Percentiles rank a stretch among this genome's conserved stretches.
Conservation (phyloP, 2,329 filamentous ascomycete genomes). For the Incumbomyces lentus region DNA sequence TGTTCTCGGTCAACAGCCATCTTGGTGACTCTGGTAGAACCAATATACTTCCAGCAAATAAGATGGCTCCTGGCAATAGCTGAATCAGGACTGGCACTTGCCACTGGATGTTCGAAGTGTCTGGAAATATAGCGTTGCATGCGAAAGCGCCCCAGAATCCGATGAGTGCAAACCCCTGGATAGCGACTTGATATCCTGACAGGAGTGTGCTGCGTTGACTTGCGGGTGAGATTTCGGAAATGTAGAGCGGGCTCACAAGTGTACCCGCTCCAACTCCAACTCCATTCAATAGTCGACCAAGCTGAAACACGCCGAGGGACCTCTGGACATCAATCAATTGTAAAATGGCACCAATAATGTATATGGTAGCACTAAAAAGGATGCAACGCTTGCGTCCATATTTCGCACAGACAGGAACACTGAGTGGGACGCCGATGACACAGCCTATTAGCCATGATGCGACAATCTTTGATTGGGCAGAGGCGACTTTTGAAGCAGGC, state of each 20-base stretch:
- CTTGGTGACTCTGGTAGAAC: slow-evolving; percentile 45
- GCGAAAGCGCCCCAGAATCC: slow-evolving; percentile 15
- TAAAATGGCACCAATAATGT: slow-evolving; percentile 8
- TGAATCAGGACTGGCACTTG: slow-evolving; percentile 43
- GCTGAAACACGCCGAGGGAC: slow-evolving; percentile 6
- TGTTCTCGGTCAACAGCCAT: slow-evolving; percentile 44
- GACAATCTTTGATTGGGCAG: slow-evolving; percentile 10
- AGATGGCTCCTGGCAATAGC: slow-evolving; percentile 41
- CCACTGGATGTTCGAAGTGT: slow-evolving; percentile 33
- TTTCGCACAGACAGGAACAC: slow-evolving; percentile 9
- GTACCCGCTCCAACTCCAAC: slow-evolving; percentile 13
- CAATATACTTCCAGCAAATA: slow-evolving; percentile 36
- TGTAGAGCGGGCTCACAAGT: slow-evolving; percentile 12
- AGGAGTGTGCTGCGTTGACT: slow-evolving; percentile 8
- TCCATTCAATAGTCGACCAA: slow-evolving; percentile 12
- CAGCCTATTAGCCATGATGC: slow-evolving; percentile 12
- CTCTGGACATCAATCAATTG: slow-evolving; percentile 7
- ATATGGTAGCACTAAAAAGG: slow-evolving; percentile 11
- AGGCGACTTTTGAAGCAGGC: slow-evolving; percentile 7
- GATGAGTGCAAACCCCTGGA: slow-evolving; percentile 10
- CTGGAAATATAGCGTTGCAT: slow-evolving; percentile 7
- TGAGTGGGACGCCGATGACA: slow-evolving; percentile 9
- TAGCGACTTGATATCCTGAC: slow-evolving; percentile 13
- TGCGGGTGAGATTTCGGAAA: slow-evolving; percentile 11
- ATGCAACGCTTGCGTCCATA: slow-evolving; percentile 9